These are phyloP conservation scores for Phytophthora multivora DNA, from an alignment of 352 stramenopile species.

Conservation along the genomic window DNA sequence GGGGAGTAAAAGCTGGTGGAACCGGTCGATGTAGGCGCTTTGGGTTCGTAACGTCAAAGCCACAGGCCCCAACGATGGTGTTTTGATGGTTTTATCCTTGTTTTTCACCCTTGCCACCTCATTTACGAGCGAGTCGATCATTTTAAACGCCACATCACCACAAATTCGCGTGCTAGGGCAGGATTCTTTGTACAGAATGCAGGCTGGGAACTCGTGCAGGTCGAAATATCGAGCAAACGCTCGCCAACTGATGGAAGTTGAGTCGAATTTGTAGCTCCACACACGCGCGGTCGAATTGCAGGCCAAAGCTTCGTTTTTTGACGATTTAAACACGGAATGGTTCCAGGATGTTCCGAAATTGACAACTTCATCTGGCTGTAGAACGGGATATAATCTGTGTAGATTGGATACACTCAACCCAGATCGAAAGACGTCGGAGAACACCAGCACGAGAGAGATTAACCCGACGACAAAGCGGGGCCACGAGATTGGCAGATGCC, in stretches of 20 bases:
- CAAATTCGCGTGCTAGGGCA: conserved; percentile 13
- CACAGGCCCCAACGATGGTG: neutral
- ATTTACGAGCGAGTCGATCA: conserved; percentile 35
- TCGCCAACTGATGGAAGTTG: conserved; percentile 36
- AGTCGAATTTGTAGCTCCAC: conserved; percentile 51
- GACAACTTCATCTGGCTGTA: conserved; percentile 40
- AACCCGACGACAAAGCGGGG: conserved; percentile 17
- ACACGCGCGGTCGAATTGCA: conserved; percentile 6
- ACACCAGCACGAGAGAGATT: conserved; percentile 31
- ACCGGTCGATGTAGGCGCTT: conserved; percentile 37
- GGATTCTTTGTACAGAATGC: conserved; percentile 16
- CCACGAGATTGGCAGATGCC: conserved; percentile 29
- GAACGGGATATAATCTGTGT: conserved; percentile 13
- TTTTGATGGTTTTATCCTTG: neutral
- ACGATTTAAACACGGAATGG: conserved; percentile 29
- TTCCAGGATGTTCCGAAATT: conserved; percentile 37
- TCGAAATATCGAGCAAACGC: conserved; percentile 30
- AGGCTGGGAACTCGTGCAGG: conserved; percentile 22
- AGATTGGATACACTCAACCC: conserved; percentile 22
- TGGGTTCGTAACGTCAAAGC: conserved; percentile 25
- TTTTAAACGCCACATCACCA: conserved; percentile 27
- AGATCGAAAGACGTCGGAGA: conserved; percentile 39
- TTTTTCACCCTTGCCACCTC: neutral
- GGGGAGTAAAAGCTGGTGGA: conserved; percentile 49
- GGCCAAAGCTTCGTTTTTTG: conserved; percentile 6